Conservation (phyloP, 805 yeast species). For the Monosporozyma aquatica region DNA sequence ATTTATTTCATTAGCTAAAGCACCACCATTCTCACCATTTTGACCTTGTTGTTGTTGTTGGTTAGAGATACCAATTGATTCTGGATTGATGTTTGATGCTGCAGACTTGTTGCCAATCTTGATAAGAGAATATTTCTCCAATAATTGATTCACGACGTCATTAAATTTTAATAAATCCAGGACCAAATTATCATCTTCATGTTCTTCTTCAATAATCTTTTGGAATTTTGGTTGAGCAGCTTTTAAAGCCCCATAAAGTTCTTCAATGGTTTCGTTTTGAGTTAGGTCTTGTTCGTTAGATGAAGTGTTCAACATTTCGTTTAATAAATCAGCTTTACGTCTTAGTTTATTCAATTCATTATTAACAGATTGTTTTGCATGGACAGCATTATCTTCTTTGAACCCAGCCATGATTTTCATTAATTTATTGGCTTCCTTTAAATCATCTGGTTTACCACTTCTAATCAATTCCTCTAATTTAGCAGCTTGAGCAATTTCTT, state of each 20-base stretch:
- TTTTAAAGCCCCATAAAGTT: constrained; percentile 68
- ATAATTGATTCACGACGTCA: constrained; percentile 62
- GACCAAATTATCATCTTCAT: constrained; percentile 58
- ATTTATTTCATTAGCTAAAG: constrained; percentile 38
- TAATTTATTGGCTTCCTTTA: constrained; percentile 90
- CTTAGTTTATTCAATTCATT: constrained; percentile 77
- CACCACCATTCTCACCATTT: constrained; percentile 29
- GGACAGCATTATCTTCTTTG: constrained; percentile 61
- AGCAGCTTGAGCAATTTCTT: constrained; percentile 85
- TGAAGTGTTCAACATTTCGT: constrained; percentile 72
- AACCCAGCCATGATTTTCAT: constrained; percentile 99
- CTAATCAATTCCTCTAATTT: constrained; percentile 91
- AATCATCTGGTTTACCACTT: constrained; percentile 90
- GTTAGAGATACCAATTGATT: constrained; percentile 17
- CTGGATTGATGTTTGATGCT: constrained; percentile 42
- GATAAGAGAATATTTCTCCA: constrained; percentile 57
- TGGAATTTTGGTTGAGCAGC: constrained; percentile 81
- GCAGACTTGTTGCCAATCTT: constrained; percentile 47
- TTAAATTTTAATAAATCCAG: constrained; percentile 57
- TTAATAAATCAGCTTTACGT: constrained; percentile 77
- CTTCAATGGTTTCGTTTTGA: constrained; percentile 60
- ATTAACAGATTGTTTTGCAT: constrained; percentile 66
- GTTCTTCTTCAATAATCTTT: constrained; percentile 74
- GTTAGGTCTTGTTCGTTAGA: constrained; percentile 32
- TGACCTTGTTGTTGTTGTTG: constrained; percentile 6